phyloP scores from a whole-genome alignment of 768 basidiomycete genomes.

The Agrocybe chaxingu region DNA sequence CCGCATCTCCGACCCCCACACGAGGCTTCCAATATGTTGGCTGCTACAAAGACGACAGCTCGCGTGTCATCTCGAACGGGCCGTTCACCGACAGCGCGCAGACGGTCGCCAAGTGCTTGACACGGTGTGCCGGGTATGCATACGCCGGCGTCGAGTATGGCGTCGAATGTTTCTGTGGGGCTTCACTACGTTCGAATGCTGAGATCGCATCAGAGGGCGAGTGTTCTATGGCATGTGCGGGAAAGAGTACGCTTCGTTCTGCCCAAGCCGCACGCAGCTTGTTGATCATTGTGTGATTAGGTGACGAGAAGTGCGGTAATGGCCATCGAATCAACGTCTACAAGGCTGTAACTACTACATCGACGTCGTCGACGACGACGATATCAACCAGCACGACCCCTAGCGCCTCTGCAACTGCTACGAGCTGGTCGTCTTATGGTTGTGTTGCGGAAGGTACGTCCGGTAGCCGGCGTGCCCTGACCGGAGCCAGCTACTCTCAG shows the following conservation, averaged over 20 bases:
- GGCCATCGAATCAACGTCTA: conserved; percentile 24
- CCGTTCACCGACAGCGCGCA: conserved; percentile 14
- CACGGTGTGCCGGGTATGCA: conserved; percentile 24
- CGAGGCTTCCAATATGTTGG: conserved; percentile 21
- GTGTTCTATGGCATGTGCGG: conserved; percentile 29
- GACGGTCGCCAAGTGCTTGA: conserved; percentile 26
- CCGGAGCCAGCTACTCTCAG: conserved; percentile 20
- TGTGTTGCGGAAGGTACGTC: conserved; percentile 27
- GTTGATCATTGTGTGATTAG: conserved; percentile 12
- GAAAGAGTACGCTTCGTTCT: conserved; percentile 21
- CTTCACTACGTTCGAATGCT: conserved; percentile 19
- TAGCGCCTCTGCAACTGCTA: conserved; percentile 11
- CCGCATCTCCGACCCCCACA: conserved; percentile 4
- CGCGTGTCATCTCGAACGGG: conserved; percentile 21
- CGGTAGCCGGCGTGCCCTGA: conserved; percentile 29
- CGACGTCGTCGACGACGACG: conserved; percentile 1
- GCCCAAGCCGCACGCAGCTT: background rate
- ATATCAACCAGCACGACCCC: conserved; percentile 9
- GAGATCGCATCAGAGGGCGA: conserved; percentile 17
- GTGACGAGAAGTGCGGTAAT: conserved; percentile 26
- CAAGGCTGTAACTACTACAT: conserved; percentile 8
- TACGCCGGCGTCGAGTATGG: conserved; percentile 32
- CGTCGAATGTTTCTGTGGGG: conserved; percentile 28
- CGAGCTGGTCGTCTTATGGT: conserved; percentile 14
- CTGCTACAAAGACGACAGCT: conserved; percentile 22